Evolutionary conservation across 2,329 filamentous ascomycete species (phyloP), one percentile per base, ranked within the genome.

Genomic region (Sclerotinia borealis): DNA sequence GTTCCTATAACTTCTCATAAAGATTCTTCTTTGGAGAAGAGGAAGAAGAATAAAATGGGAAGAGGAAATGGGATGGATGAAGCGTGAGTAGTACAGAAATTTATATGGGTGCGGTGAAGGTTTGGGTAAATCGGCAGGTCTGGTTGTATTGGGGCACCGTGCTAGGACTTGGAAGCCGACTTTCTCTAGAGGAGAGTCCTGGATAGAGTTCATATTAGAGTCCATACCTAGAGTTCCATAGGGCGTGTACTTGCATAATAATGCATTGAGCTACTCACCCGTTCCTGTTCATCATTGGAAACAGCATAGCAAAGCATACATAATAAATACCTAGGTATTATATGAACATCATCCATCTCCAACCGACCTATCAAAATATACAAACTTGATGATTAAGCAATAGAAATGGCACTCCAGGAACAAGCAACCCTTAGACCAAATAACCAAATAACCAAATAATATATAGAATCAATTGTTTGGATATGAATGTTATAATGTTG

Each of bases 101-200:
- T 56, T 29, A 34, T 62, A 62, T 45, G 27, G 48, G 36, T 54
- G 59, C 49, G 31, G 47, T 60, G 52, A 45, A 45, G 52, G 17
- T 4, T 43, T 55, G 43, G 52, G 13, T 25, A 19, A 54, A 54
- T 50, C 27, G 29, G 48, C 19, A 36, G 19, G 29, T 34, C 17
- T 47, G 10, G 22, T 48, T 48, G 17, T 10, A 27, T 27, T 13
- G n/a, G n/a, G n/a, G n/a, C n/a, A n/a, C n/a, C n/a, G n/a, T n/a
- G n/a, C n/a, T n/a, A 43, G 39, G n/a, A 43, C 39, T 19, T 43
- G 39, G 19, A 43, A 43, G n/a, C n/a, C n/a, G n/a, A n/a, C n/a
- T n/a, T n/a, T n/a, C n/a, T n/a, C n/a, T n/a, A n/a, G n/a, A n/a
- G n/a, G n/a, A n/a, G n/a, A n/a, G n/a, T n/a, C n/a, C n/a, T n/a